Base-by-base conservation (phyloP, 2,329 filamentous ascomycete genomes). In the Cordyceps fumosorosea region DNA sequence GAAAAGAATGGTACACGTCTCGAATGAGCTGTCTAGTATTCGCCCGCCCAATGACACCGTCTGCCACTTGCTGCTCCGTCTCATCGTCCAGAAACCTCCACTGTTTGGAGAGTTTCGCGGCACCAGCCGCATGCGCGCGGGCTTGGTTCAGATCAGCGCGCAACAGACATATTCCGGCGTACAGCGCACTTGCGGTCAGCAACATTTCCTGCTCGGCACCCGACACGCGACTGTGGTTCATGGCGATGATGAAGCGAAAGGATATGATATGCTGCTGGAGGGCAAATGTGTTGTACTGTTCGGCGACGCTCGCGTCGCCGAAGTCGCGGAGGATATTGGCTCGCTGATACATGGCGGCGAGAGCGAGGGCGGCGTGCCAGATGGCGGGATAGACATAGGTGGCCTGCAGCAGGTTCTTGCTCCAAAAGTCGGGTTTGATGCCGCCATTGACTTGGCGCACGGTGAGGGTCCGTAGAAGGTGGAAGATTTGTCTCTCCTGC, bases 251-350 rank as follows among this genome's bases (percentile, higher is more conserved):
- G n/a, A 62, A 56, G 3, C 56, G 32, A 5, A 65, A 65, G 3
- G 65, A 63, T 12, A 63, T 58, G 34, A 58, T 65, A 16, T 64
- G 63, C n/a, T 67, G 66, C 22, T 42, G 40, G 14, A 66, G 50
- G 2, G 63, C 64, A 55, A 64, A 66, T 3, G 51, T 53, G 44
- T 63, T 62, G 3, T 62, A 32, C 26, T 62, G 37, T 16, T 53
- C 29, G 7, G 60, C 60, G 4, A 20, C 34, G 29, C 56, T 18
- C 20, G 55, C 10, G 14, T 54, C 20, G 3, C 18, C 29, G 20
- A 16, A 42, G 10, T 42, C 29, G 29, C 18, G 10, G 5, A 57
- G 12, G 18, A 52, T 53, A 3, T 42, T 29, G 5, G 60, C 50
- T 12, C 51, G 22, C 26, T 58, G 55, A 54, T 57, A 51, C 54